phyloP scores from a whole-genome alignment of 2,329 filamentous ascomycete genomes.

The Elsinoe necatrix region DNA sequence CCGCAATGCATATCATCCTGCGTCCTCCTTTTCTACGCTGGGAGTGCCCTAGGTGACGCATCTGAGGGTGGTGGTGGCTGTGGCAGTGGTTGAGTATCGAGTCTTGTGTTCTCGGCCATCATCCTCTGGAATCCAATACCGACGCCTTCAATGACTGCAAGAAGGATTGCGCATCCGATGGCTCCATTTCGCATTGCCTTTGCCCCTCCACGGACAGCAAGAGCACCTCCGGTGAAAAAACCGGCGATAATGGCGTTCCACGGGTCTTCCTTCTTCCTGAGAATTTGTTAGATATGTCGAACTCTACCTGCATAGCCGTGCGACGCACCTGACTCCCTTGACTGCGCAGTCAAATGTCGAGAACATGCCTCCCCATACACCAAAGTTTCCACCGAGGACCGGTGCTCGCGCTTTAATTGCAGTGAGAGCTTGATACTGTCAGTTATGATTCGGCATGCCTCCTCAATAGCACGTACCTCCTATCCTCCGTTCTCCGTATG shows the following conservation, averaged over 20 bases:
- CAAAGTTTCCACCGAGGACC: constrained; percentile 94
- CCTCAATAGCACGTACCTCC: constrained; percentile 45
- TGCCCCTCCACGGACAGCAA: constrained; percentile 84
- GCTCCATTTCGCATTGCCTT: constrained; percentile 90
- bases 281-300: constrained; percentile 15
- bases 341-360: constrained; percentile 94
- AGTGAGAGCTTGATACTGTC: constrained; percentile 54
- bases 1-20: background rate
- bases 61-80: constrained; percentile 18
- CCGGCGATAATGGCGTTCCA: constrained; percentile 97
- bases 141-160: constrained; percentile 95
- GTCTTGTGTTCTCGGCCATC: constrained; percentile 79
- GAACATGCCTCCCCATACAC: constrained; percentile 94
- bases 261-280: constrained; percentile 82
- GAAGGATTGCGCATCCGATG: constrained; percentile 87
- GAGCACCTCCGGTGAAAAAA: constrained; percentile 88
- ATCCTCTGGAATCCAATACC: constrained; percentile 93
- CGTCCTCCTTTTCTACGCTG: constrained; percentile 12
- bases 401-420: constrained; percentile 96
- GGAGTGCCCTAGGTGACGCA: constrained; percentile 16
- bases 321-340: constrained; percentile 55
- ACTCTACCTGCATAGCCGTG: background rate
- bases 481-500: constrained; percentile 86
- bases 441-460: background rate
- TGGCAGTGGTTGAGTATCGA: constrained; percentile 53